phyloP scores from a whole-genome alignment of 2,329 filamentous ascomycete species.

The Trichophyton equinum region DNA sequence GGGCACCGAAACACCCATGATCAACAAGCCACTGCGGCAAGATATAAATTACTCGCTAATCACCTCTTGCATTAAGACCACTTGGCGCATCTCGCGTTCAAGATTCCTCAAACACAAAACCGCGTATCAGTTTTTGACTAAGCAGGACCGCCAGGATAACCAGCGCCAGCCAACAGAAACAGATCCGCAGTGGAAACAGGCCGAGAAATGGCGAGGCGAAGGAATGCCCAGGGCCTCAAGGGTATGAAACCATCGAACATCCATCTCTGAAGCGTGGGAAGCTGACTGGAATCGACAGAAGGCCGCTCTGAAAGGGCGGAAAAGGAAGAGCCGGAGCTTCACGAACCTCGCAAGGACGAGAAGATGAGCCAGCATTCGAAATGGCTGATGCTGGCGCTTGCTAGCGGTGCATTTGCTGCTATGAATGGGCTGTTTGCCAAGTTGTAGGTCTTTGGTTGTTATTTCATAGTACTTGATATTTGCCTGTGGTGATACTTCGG shows the following conservation, averaged over 20 bases:
- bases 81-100: not conserved
- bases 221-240: not conserved
- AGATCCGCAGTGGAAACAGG: not conserved
- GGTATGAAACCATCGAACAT: not conserved
- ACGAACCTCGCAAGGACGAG: not conserved
- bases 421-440: conserved; percentile 57
- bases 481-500: not conserved
- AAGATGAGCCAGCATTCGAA: conserved; percentile 15
- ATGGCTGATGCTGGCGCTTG: conserved; percentile 45
- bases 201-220: not conserved
- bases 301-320: not conserved
- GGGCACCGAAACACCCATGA: no score
- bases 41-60: no score
- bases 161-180: not conserved
- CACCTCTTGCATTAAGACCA: not conserved
- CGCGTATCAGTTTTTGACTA: not conserved
- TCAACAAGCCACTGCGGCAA: no score
- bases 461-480: not conserved
- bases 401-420: conserved; percentile 50
- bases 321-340: not conserved
- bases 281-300: not conserved
- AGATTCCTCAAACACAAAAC: not conserved
- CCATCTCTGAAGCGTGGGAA: not conserved
- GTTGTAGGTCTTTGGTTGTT: conserved; percentile 33
- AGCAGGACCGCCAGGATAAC: not conserved